Base-by-base conservation (phyloP, 495 filamentous ascomycete species). In the Hypoxylon cercidicola region DNA sequence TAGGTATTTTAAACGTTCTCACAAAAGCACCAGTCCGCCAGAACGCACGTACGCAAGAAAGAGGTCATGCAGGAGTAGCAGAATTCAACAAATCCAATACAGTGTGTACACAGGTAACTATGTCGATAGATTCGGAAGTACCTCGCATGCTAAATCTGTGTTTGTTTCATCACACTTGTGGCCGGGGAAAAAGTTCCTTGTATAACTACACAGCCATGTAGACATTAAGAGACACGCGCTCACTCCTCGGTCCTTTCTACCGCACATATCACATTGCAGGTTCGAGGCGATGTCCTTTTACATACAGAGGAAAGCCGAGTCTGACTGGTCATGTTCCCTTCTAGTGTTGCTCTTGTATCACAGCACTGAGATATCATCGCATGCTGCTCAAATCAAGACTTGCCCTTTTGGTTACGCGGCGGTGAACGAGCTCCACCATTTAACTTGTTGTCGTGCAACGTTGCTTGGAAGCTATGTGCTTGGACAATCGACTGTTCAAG, bases 241-340 rank as follows among this genome's bases (percentile, higher is more conserved):
- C 9, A 19, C 44, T 62, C 49, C 49, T 49, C 18, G 34, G 59
- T 55, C 44, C 50, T 62, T 60, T 49, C 41, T 28, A 62, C 15
- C 5, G 32, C 15, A 49, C 21, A 55, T 41, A 40, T 18, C 41
- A 21, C 43, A 15, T 48, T 52, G 57, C 57, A 41, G 28, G 57
- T 53, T 25, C 16, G 23, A 54, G 46, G 58, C 46, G 49, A 20
- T 62, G 59, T 62, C 50, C 59, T 62, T 62, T 62, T 62, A 46
- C 59, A 43, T 25, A 28, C 32, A 25, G 12, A 16, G 18, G 32
- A 35, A 43, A 11, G 18, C 47, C 11, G 7, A 21, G 15, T 45
- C 18, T 30, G 41, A 60, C 56, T 52, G 56, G 56, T 30, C 20
- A 7, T 32, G 25, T 11, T 25, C 15, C 30, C 39, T 19, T 61